A percentile compares a stretch with the other conserved stretches of the same genome.
These are phyloP conservation scores for Saturnispora quitensis DNA, from an alignment of 805 yeast genomes.

Conservation along the genomic window DNA sequence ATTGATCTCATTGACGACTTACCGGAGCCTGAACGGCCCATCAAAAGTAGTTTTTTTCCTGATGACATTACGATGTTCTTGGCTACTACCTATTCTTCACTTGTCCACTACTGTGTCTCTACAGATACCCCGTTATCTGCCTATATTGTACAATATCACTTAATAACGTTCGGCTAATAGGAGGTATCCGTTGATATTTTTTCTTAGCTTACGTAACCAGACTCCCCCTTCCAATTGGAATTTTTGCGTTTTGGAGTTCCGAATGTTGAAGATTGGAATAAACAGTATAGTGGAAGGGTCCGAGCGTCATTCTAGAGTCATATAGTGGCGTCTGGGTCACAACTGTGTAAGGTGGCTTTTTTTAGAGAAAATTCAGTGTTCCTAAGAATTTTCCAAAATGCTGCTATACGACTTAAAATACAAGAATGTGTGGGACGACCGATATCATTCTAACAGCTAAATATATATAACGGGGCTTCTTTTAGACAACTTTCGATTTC, in stretches of 20 bases:
- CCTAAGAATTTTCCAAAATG: no score
- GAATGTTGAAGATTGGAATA: no score
- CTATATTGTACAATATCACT: background rate
- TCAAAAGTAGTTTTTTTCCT: conserved; percentile 54
- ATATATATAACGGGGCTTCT: background rate
- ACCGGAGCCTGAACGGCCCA: conserved; percentile 96
- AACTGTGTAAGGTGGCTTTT: background rate
- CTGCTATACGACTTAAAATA: background rate
- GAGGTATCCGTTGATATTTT: background rate
- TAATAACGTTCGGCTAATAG: no score
- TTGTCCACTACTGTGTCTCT: background rate
- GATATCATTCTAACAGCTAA: background rate
- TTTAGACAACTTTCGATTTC: no score
- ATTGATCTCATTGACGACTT: conserved; percentile 96
- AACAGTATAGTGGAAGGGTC: background rate
- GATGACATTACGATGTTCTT: conserved; percentile 13
- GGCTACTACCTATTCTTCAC: background rate
- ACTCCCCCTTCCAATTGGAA: background rate
- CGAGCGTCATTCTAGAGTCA: background rate
- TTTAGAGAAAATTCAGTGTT: background rate
- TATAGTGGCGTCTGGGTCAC: background rate
- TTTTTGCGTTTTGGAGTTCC: no score
- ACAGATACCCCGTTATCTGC: background rate
- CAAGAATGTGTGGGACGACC: background rate
- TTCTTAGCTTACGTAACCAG: background rate